Evolutionary conservation across 257 asterid genomes (phyloP), one percentile per base, ranked within the genome.

Genomic region (Nicotiana benthamiana): DNA sequence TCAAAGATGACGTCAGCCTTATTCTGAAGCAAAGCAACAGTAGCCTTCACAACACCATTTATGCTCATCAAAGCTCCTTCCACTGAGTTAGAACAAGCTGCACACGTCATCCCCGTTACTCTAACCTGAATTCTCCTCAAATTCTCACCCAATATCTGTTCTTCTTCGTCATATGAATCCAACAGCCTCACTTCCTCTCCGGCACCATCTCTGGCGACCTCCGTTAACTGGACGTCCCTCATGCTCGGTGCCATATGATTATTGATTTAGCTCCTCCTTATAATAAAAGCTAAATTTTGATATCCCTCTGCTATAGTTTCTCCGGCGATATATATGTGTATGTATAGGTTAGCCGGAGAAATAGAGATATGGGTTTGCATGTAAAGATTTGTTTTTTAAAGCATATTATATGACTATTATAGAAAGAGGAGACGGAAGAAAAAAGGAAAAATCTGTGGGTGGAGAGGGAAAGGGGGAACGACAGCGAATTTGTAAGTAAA

Each of bases 91-190:
- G 97, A 92, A 88, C 99, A 96, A 28, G 99, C 98, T 2, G 99
- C 96, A 84, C 99, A 96, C 5, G 98, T 96, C 99, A 96, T 96
- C 87, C 99, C 99, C 59, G 88, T 89, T 10, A 96, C 97, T 82
- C 90, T 83, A 77, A 91, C 97, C 87, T 92, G 93, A 84, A 96
- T 89, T 81, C 91, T 89, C 82, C 86, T 89, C 83, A 91, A 85
- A 89, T 85, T 84, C 34, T 61, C 87, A 0, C 83, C 80, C 18
- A 81, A 20, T 57, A 83, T 70, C 17, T 43, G 34, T 82, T 85
- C 63, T 40, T 81, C 92, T 20, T 84, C 92, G 32, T 94, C 95
- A 26, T 89, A 85, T 6, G 88, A 86, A 70, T 92, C 88, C 63
- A 96, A 87, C 67, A 96, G 79, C 82, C 97, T 78, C 82, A 86